Evolutionary conservation across 2,329 filamentous ascomycete genomes (phyloP), one percentile per base, ranked within the genome.

Genomic region (Amesomyces nigricolor): DNA sequence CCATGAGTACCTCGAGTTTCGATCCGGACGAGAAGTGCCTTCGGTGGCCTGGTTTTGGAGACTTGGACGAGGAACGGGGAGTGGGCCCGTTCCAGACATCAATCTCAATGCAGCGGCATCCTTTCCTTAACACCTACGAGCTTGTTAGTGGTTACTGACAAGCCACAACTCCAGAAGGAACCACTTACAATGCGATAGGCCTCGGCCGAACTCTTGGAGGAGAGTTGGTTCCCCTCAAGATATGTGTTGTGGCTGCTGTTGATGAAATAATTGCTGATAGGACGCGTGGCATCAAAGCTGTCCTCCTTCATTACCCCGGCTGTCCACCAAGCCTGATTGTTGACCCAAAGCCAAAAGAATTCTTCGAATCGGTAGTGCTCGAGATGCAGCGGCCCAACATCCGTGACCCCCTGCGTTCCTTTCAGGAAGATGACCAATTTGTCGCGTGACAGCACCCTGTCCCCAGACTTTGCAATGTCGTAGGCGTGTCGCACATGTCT

Each of bases 191-290:
- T 82, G 63, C 80, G 86, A 71, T 96, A 96, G 11, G 87, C 83
- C 54, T 91, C 84, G 0, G 86, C 83, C 29, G 87, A 90, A 57
- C 88, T 87, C 57, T 83, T 82, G 46, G 89, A 90, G 58, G 83
- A 85, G 40, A 94, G 77, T 71, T 96, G 92, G 65, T 95, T 91
- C 2, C 91, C 91, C 2, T 86, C 85, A 42, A 96, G 76, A 69
- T 96, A 96, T 0, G 91, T 96, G 68, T 96, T 96, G 75, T 96
- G 91, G 67, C 90, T 96, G 62, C 89, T 95, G 59, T 87, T 95
- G 68, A 96, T 91, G 70, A 90, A 96, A 73, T 96, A 96, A 68
- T 95, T 90, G 46, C 87, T 89, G 56, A 95, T 78, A 4, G 89
- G 88, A 51, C 80, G 81, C 0, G 79, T 79, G 32, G 83, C 68